A percentile compares a stretch with the other conserved stretches of the same genome.
phyloP scores from a whole-genome alignment of 1,139 yeast species.

The Yamadazyma jaroonii region DNA sequence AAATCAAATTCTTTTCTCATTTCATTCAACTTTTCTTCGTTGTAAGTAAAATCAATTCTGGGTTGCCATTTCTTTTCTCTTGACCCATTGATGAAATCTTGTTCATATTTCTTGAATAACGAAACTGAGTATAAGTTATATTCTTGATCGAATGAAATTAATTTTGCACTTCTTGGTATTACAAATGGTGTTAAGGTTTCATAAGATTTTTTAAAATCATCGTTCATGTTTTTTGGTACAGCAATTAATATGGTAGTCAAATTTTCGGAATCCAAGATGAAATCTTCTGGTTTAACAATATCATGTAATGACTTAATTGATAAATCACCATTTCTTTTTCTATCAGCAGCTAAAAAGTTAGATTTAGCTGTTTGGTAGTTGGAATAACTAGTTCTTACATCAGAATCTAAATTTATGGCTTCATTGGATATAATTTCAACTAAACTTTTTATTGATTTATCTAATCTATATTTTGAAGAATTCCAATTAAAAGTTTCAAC shows the following conservation, averaged over 20 bases:
- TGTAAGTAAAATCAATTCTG: constrained; percentile 80
- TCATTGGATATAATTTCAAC: constrained; percentile 70
- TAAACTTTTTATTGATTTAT: constrained; percentile 76
- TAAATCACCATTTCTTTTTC: constrained; percentile 90
- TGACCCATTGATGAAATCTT: constrained; percentile 65
- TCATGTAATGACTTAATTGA: constrained; percentile 89
- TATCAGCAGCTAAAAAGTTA: constrained; percentile 80
- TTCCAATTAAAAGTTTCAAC: constrained; percentile 84
- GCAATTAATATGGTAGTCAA: constrained; percentile 81
- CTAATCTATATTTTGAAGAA: constrained; percentile 77
- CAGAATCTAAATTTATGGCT: constrained; percentile 77
- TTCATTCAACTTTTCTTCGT: constrained; percentile 70
- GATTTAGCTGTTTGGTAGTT: constrained; percentile 80
- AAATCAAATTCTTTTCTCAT: constrained; percentile 75
- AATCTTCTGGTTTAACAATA: constrained; percentile 79
- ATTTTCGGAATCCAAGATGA: constrained; percentile 83
- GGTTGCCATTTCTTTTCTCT: constrained; percentile 92
- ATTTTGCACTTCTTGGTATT: constrained; percentile 84
- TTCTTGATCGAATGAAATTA: constrained; percentile 71
- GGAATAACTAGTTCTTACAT: constrained; percentile 69
- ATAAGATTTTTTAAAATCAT: constrained; percentile 63
- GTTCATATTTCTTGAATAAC: constrained; percentile 74
- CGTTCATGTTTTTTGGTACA: constrained; percentile 66
- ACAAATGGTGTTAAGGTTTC: constrained; percentile 80
- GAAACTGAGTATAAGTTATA: constrained; percentile 74